Conservation (phyloP, 768 basidiomycete genomes). For the Russula emetica region DNA sequence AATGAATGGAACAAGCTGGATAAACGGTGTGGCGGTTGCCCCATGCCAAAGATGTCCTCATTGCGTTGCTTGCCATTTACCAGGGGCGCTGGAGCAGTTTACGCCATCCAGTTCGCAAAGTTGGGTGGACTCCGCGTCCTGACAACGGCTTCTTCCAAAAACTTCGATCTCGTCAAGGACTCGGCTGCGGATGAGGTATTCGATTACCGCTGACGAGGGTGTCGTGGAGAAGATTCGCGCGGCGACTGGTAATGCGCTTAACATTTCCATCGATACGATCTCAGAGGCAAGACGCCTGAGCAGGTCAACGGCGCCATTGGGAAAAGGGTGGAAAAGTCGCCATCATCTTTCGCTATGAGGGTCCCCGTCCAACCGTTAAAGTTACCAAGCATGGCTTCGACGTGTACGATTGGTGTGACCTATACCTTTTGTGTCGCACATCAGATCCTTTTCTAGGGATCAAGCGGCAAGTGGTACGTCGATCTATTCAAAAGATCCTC, state of each 20-base stretch:
- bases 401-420: neutral
- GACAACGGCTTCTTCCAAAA: constrained; percentile 38
- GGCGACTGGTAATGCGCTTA: constrained; percentile 26
- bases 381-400: neutral
- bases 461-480: constrained; percentile 30
- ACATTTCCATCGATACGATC: constrained; percentile 29
- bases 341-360: constrained; percentile 15
- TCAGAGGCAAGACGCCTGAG: constrained; percentile 10
- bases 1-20: no score
- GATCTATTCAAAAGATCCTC: constrained; percentile 29
- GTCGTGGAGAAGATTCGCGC: constrained; percentile 31
- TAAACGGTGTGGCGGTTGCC: no score
- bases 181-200: constrained; percentile 38
- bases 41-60: no score
- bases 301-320: constrained; percentile 19
- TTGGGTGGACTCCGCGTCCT: constrained; percentile 33
- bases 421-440: neutral
- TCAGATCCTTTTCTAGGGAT: neutral
- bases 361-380: constrained; percentile 3
- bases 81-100: constrained; percentile 7
- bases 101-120: constrained; percentile 35
- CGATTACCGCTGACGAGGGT: constrained; percentile 33
- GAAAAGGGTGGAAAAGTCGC: constrained; percentile 25
- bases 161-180: constrained; percentile 35
- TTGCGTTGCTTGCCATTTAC: no score